Evolutionary conservation across 345 rosid species (phyloP), one percentile per base, ranked within the genome.

Genomic region (Kernera saxatilis): DNA sequence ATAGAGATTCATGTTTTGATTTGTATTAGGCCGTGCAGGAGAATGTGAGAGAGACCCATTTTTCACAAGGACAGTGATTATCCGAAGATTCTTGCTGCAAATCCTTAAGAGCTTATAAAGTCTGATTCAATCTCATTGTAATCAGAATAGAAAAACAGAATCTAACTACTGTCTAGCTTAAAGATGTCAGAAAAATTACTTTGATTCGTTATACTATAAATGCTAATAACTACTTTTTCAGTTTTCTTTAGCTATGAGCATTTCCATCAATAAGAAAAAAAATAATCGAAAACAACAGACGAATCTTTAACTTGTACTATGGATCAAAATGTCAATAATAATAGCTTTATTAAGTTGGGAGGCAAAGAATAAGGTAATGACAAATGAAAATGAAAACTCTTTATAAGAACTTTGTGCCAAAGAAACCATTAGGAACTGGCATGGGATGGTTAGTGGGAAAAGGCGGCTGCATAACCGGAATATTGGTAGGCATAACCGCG

Each of bases 1-100:
- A 0, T 2, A 35, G 22, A 39, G 55, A 19, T 55, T 69, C 23
- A 35, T 70, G 61, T 64, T 54, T 54, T 76, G 37, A 39, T 46
- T 69, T 70, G 71, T 45, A 18, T 64, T 61, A 93, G 98, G 92
- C 90, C 73, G 85, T 93, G 86, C 98, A 87, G 91, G 97, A 85
- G 74, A 90, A 85, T 75, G 88, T 84, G 76, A 73, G 70, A 50
- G 88, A 86, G 67, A 70, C 74, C 71, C 84, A 74, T 61, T 77
- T 67, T 39, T 35, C 78, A 48, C 71, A 59, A 73, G 67, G 79
- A 51, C 61, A 64, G 10, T 70, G 71, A 70, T 43, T 3, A 26
- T 27, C 44, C 21, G 50, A 11, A 60, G 69, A 75, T 69, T 52
- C 6, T 33, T 52, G 58, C 62, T 74, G 51, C 54, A 23, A 45